phyloP scores from a whole-genome alignment of 2,329 filamentous ascomycete species.

The Phialocephala sp. region DNA sequence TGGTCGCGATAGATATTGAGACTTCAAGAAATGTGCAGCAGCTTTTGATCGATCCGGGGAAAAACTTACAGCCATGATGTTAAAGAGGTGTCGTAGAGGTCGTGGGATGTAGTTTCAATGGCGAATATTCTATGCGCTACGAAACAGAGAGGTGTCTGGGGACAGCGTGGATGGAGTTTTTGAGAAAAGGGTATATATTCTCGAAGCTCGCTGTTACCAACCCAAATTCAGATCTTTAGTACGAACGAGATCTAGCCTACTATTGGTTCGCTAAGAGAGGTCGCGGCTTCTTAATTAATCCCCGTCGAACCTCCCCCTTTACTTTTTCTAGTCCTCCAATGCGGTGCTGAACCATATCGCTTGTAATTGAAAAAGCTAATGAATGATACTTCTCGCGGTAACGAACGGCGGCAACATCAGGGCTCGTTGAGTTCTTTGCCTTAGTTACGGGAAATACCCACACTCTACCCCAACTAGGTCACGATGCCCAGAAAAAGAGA shows the following conservation, averaged over 20 bases:
- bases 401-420: no score
- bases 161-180: conserved; percentile 18
- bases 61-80: conserved; percentile 41
- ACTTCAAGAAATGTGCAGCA: conserved; percentile 12
- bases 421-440: no score
- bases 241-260: conserved; percentile 25
- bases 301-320: not conserved
- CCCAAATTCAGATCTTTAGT: no score
- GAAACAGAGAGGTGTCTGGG: conserved; percentile 17
- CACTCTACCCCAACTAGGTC: no score
- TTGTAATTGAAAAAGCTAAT: no score
- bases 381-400: no score
- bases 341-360: no score
- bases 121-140: conserved; percentile 27
- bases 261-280: conserved; percentile 6
- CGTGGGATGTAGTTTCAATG: conserved; percentile 26
- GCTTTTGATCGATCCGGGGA: conserved; percentile 24
- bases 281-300: conserved; percentile 1
- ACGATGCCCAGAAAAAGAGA: no score
- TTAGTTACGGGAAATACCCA: no score
- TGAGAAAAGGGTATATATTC: conserved; percentile 13
- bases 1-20: conserved; percentile 14
- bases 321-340: not conserved
- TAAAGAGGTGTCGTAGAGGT: conserved; percentile 18
- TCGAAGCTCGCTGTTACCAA: no score